Evolutionary conservation across 257 asterid species (phyloP).

Genomic region (Agastache rugosa): DNA sequence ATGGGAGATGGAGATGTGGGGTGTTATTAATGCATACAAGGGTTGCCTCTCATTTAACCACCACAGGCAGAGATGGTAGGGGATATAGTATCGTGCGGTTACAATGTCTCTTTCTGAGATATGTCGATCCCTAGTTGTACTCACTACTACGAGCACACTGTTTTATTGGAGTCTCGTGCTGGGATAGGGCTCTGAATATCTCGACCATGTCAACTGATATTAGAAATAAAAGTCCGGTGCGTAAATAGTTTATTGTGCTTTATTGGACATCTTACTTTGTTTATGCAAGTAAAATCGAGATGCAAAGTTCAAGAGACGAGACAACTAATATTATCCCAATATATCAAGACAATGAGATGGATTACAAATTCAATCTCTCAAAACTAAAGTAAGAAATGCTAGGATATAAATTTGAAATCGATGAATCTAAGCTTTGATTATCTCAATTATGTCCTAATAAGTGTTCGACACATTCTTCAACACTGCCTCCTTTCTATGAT

Average conservation of each 20-base stretch:
- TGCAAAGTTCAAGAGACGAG: too few species aligned
- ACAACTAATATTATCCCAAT: too few species aligned
- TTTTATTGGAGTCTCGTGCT: not conserved
- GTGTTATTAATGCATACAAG: not conserved
- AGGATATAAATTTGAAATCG: too few species aligned
- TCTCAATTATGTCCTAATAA: too few species aligned
- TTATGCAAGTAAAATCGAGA: too few species aligned
- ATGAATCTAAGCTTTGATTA: too few species aligned
- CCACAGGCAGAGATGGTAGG: not conserved
- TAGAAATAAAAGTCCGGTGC: not conserved
- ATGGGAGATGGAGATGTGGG: conserved; percentile 17
- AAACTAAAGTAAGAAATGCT: too few species aligned
- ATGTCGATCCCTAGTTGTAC: conserved; percentile 13
- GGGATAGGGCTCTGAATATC: not conserved
- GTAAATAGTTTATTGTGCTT: not conserved
- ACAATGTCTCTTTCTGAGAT: not conserved
- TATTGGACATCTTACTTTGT: too few species aligned
- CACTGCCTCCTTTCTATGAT: too few species aligned
- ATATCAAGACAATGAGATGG: too few species aligned
- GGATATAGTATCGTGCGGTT: not conserved
- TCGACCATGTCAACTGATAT: not conserved
- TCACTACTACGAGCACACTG: not conserved
- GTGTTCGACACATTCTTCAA: too few species aligned
- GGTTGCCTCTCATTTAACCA: conserved; percentile 31
- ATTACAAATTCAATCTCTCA: too few species aligned